phyloP scores from a whole-genome alignment of 257 asterid genomes.

The Agastache rugosa region DNA sequence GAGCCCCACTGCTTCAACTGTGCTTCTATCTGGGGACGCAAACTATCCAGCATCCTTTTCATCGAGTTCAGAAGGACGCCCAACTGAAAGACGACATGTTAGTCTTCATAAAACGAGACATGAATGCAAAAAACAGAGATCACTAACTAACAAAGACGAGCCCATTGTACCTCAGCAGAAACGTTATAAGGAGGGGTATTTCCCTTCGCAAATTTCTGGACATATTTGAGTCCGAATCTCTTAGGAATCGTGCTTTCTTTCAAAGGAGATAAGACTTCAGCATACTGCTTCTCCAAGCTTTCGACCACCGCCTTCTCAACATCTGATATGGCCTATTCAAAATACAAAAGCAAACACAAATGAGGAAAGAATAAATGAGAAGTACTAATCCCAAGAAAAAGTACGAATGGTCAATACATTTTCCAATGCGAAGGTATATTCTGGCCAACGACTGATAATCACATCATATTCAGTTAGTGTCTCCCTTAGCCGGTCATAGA shows the following conservation, averaged over 20 bases:
- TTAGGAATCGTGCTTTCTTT: slow-evolving; percentile 77
- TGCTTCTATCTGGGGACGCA: slow-evolving; percentile 76
- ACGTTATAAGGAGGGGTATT: slow-evolving; percentile 53
- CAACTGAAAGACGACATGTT: slow-evolving; percentile 52
- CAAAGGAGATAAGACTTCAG: slow-evolving; percentile 78
- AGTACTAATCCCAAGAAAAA: not conserved
- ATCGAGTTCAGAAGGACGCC: slow-evolving; percentile 84
- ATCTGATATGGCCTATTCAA: slow-evolving; percentile 76
- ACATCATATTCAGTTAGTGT: slow-evolving; percentile 77
- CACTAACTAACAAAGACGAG: not conserved
- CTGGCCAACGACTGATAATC: slow-evolving; percentile 93
- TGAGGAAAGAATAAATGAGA: not conserved
- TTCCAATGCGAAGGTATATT: slow-evolving; percentile 76
- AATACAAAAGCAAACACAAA: not conserved
- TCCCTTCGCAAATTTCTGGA: slow-evolving; percentile 84
- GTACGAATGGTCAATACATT: slow-evolving; percentile 47
- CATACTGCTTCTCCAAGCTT: slow-evolving; percentile 84
- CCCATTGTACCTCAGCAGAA: slow-evolving; percentile 62
- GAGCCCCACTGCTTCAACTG: slow-evolving; percentile 82
- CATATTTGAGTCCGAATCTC: slow-evolving; percentile 85
- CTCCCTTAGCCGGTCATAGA: slow-evolving; percentile 75
- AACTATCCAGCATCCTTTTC: slow-evolving; percentile 86
- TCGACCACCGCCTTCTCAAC: slow-evolving; percentile 88
- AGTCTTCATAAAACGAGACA: not conserved
- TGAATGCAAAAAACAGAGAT: not conserved